Conservation (phyloP, 164 flowering plant species). For the Euptelea pleiosperma region DNA sequence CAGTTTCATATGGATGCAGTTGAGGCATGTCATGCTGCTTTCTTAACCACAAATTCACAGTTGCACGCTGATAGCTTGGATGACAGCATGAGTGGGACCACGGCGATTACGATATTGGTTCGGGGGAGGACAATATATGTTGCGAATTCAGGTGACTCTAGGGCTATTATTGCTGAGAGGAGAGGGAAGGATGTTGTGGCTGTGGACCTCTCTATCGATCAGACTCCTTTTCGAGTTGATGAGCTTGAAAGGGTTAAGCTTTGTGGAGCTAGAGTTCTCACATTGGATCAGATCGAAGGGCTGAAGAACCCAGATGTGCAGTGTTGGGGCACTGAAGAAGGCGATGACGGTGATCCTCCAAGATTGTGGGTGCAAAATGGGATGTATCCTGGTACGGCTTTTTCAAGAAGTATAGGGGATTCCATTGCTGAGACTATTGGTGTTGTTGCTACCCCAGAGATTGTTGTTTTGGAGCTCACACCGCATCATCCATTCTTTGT, state of each 20-base stretch:
- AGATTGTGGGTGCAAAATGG: constrained; percentile 94
- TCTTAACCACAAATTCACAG: constrained; percentile 72
- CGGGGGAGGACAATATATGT: constrained; percentile 73
- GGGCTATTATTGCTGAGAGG: constrained; percentile 87
- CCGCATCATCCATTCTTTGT: constrained; percentile 80
- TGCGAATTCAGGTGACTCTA: constrained; percentile 92
- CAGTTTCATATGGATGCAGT: constrained; percentile 60
- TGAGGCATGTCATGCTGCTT: constrained; percentile 83
- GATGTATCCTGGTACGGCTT: constrained; percentile 98
- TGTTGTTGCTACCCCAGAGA: constrained; percentile 90
- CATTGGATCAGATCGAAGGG: constrained; percentile 97
- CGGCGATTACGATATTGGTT: constrained; percentile 82
- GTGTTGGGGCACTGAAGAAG: constrained; percentile 96
- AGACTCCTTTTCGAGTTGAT: constrained; percentile 84
- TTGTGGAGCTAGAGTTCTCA: constrained; percentile 92
- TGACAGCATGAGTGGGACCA: constrained; percentile 97
- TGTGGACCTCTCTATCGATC: constrained; percentile 86
- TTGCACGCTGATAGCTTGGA: constrained; percentile 72
- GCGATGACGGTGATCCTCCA: constrained; percentile 96
- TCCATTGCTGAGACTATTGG: constrained; percentile 94
- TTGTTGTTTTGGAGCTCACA: constrained; percentile 80
- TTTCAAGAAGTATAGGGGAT: constrained; percentile 94
- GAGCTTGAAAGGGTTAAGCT: constrained; percentile 85
- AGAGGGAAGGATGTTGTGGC: constrained; percentile 76
- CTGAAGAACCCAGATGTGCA: constrained; percentile 86